phyloP scores from a whole-genome alignment of 495 filamentous ascomycete genomes.

The Hypoxylon trugodes region DNA sequence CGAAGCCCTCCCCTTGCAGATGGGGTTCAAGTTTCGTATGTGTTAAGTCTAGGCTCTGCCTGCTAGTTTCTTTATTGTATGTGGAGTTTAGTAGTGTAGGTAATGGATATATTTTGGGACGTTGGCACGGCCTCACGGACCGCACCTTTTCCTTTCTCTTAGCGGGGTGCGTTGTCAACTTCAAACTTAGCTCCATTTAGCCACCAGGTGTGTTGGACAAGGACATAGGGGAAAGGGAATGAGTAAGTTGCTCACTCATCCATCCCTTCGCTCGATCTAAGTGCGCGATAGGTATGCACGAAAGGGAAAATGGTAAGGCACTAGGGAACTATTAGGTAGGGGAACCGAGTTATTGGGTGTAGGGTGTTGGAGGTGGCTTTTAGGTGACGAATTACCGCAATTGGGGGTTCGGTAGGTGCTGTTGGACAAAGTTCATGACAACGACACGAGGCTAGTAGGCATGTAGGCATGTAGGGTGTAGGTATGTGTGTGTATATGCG shows the following conservation, averaged over 20 bases:
- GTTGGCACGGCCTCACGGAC: constrained; percentile 7
- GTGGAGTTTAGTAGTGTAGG: constrained; percentile 10
- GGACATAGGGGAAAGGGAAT: no score
- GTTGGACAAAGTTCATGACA: constrained; percentile 24
- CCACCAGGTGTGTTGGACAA: constrained; percentile 9
- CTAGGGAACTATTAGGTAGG: not conserved
- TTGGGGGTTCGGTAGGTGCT: constrained; percentile 22
- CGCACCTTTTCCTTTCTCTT: constrained; percentile 4
- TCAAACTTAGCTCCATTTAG: constrained; percentile 20
- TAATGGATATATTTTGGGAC: constrained; percentile 10
- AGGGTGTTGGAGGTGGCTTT: constrained; percentile 4
- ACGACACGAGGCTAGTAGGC: constrained; percentile 7
- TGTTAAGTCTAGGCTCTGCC: constrained; percentile 17
- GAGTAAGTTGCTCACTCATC: constrained; percentile 7
- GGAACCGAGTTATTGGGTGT: not conserved
- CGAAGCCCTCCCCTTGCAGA: constrained; percentile 38
- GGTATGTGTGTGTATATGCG: no score
- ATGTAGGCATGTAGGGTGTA: no score
- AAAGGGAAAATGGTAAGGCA: constrained; percentile 4
- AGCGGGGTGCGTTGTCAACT: constrained; percentile 24
- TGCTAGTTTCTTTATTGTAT: no score
- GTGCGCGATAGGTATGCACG: not conserved
- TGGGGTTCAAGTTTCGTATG: constrained; percentile 18
- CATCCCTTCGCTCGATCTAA: constrained; percentile 21
- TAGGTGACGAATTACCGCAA: constrained; percentile 19